Conservation (phyloP, 2,329 filamentous ascomycete genomes). For the Penicillium corylophilum region DNA sequence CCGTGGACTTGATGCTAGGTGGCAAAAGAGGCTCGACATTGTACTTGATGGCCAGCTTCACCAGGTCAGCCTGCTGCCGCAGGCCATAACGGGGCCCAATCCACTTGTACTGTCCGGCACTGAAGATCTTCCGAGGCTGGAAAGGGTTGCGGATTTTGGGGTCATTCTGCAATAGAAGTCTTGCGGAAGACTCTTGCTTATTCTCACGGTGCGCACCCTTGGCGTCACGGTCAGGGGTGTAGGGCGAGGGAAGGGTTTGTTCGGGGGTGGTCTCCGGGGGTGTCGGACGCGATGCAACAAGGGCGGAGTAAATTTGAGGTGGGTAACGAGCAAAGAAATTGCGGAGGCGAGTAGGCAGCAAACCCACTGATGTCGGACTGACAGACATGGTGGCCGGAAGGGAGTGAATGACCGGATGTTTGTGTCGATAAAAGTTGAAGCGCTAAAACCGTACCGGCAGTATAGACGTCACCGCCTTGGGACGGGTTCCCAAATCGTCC, state of each 20-base stretch:
- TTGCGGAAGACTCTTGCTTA: conserved; percentile 32
- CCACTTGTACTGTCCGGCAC: conserved; percentile 68
- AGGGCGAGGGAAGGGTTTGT: conserved; percentile 36
- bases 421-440: conserved; percentile 11
- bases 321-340: conserved; percentile 90
- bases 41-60: conserved; percentile 76
- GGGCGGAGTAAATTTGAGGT: conserved; percentile 55
- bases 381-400: conserved; percentile 23
- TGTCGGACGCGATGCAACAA: conserved; percentile 30
- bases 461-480: conserved; percentile 6
- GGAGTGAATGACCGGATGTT: conserved; percentile 8
- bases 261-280: conserved; percentile 19
- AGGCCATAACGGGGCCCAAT: conserved; percentile 79
- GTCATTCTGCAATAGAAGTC: conserved; percentile 36
- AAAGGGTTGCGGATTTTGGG: conserved; percentile 73
- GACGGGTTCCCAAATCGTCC: conserved; percentile 7
- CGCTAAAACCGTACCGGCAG: conserved; percentile 2
- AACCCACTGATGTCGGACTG: conserved; percentile 18
- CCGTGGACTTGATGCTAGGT: conserved; percentile 71
- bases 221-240: conserved; percentile 42
- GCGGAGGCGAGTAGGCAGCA: conserved; percentile 72
- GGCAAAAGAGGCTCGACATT: conserved; percentile 81
- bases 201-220: conserved; percentile 41
- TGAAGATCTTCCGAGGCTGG: conserved; percentile 71
- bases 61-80: conserved; percentile 83